Conservation (phyloP, 371 early-diverging fungal species). For the Blakeslea trispora region DNA sequence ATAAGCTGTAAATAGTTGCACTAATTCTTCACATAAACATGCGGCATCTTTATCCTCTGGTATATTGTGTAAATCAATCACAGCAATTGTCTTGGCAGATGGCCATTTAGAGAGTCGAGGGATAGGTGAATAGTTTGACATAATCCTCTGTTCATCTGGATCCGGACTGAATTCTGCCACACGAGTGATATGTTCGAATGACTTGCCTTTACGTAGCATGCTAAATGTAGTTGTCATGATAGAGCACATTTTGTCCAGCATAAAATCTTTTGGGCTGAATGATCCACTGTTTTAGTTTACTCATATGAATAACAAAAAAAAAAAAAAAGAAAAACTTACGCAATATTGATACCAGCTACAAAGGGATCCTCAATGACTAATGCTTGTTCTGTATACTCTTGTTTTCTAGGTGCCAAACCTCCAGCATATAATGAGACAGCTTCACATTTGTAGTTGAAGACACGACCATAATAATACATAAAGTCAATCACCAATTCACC, state of each 20-base stretch:
- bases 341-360: constrained; percentile 10
- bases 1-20: neutral
- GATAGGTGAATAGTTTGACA: neutral
- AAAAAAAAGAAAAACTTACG: constrained; percentile 12
- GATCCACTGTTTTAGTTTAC: too few relatives aligned
- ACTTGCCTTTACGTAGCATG: constrained; percentile 4
- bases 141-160: neutral
- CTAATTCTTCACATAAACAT: neutral
- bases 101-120: neutral
- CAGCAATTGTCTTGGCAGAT: neutral
- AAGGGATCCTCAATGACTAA: constrained; percentile 18
- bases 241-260: neutral
- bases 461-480: constrained; percentile 16
- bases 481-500: constrained; percentile 16
- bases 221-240: constrained; percentile 9
- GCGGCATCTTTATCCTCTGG: neutral
- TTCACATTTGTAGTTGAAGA: constrained; percentile 10
- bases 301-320: too few relatives aligned
- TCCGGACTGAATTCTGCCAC: too few relatives aligned
- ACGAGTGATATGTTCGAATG: neutral
- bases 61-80: constrained; percentile 9
- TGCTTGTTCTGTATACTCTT: neutral
- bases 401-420: neutral
- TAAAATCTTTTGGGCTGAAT: neutral
- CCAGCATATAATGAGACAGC: constrained; percentile 15